Evolutionary conservation across 805 yeast genomes (phyloP), one percentile per base, ranked within the genome.

Genomic region (Starmerella bombicola): DNA sequence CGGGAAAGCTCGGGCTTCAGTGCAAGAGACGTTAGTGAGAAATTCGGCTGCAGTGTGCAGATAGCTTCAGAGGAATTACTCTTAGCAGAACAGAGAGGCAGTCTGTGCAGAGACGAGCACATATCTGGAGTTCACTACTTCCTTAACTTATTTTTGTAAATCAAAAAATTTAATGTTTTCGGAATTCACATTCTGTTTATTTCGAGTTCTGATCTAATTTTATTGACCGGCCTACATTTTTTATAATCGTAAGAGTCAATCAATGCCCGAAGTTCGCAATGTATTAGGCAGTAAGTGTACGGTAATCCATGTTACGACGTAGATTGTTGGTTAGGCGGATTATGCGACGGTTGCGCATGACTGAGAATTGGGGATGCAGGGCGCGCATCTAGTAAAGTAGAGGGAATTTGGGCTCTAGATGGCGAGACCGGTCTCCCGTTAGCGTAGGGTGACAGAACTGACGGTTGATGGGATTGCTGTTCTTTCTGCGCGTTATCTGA

Each of bases 111-210:
- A 4, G 94, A 82, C 59, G 75, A 76, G 50, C 75, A 76, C 48
- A 63, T 78, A 1, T 68, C 74, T 36, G 93, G 91, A 0, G 67
- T 74, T 3, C 68, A 70, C 37, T 82, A 74, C 57, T 80, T 71
- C 52, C 55, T 64, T 33, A 81, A 81, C 39, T 30, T 31, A 33
- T 20, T 20, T 33, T 33, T 9, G 17, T 15, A 7, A n/a, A 15
- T 15, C 12, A 9, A 13, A 17, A 6, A 16, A 21, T 25, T 16
- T 12, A n/a, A n/a, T n/a, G n/a, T n/a, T n/a, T n/a, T n/a, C n/a
- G n/a, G n/a, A n/a, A n/a, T n/a, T n/a, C n/a, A n/a, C n/a, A n/a
- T n/a, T n/a, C n/a, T n/a, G n/a, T n/a, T n/a, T n/a, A n/a, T n/a
- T n/a, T n/a, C n/a, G n/a, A n/a, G n/a, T n/a, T n/a, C n/a, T n/a